Base-by-base conservation (phyloP, 2,329 filamentous ascomycete species). In the Malbranchea zuffiana region DNA sequence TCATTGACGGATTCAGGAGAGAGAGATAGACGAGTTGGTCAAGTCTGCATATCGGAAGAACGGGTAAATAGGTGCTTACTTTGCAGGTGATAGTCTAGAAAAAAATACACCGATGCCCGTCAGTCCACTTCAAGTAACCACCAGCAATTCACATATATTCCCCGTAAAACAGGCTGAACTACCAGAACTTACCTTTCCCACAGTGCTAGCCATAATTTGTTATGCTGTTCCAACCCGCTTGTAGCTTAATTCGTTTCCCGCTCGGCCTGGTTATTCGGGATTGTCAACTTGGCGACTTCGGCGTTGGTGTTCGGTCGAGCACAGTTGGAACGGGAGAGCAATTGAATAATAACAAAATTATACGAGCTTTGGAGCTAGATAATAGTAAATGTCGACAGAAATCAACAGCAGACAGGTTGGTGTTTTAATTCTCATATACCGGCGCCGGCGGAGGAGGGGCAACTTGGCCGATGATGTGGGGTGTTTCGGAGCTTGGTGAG, bases 31-130 rank as follows among this genome's bases (percentile, higher is more conserved):
- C 23, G n/a, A 25, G n/a, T n/a, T n/a, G 23, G n/a, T 6, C 23
- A 25, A 7, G 6, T 25, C 23, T 25, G 23, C n/a, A n/a, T n/a
- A n/a, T 25, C 7, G 23, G n/a, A n/a, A 7, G 23, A 25, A 25
- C 23, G 23, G n/a, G 23, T 7, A 8, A n/a, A 6, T 7, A 18
- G 29, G 20, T 18, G 23, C 50, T 44, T 58, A 73, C 71, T 66
- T 90, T 88, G 76, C 87, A 95, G 54, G 80, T 92, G 60, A 94
- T 94, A 53, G 83, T 85, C 85, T 95, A 53, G 34, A 45, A 2
- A 21, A 15, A 11, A 10, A 26, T 20, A 6, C 12, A 8, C 10
- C 16, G 32, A 17, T 32, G 35, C 35, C 21, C 3, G 17, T 11
- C 21, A 27, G 5, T 5, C 16, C 10, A 18, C 24, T 20, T 7